Evolutionary conservation across 2,329 filamentous ascomycete species (phyloP).

Genomic region (Dothideomycetidae sp.): DNA sequence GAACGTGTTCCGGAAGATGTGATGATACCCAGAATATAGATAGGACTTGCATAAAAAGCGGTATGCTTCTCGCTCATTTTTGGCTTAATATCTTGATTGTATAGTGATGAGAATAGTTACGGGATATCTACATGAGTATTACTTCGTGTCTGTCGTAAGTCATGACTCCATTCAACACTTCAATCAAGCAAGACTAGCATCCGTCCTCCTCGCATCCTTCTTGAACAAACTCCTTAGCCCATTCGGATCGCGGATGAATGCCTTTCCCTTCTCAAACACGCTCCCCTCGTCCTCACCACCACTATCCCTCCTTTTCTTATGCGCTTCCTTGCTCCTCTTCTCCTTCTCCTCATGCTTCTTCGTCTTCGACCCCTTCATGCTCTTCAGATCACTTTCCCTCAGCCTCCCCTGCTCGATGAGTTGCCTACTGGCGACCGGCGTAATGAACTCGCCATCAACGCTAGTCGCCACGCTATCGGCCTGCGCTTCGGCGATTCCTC

Average conservation of each 20-base stretch:
- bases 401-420: constrained; percentile 32
- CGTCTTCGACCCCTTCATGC: constrained; percentile 18
- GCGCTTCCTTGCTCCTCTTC: constrained; percentile 9
- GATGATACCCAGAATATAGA: no score
- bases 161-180: no score
- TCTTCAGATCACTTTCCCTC: constrained; percentile 34
- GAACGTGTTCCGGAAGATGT: constrained; percentile 60
- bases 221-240: constrained; percentile 30
- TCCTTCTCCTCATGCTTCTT: constrained; percentile 19
- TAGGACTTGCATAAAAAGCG: no score
- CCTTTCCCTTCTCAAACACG: constrained; percentile 11
- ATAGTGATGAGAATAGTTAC: no score
- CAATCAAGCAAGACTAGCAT: constrained; percentile 6
- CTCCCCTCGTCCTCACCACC: constrained; percentile 10
- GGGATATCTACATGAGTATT: no score
- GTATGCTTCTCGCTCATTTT: no score
- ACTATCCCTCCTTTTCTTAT: constrained; percentile 10
- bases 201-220: constrained; percentile 8
- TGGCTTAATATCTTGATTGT: no score
- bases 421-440: constrained; percentile 37
- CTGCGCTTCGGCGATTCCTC: constrained; percentile 46
- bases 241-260: constrained; percentile 28
- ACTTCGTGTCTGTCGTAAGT: no score
- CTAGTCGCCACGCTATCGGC: constrained; percentile 42
- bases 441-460: constrained; percentile 53